Evolutionary conservation across 1,284 basidiomycete species (phyloP), one percentile per base, ranked within the genome.

Genomic region (Melampsora americana): DNA sequence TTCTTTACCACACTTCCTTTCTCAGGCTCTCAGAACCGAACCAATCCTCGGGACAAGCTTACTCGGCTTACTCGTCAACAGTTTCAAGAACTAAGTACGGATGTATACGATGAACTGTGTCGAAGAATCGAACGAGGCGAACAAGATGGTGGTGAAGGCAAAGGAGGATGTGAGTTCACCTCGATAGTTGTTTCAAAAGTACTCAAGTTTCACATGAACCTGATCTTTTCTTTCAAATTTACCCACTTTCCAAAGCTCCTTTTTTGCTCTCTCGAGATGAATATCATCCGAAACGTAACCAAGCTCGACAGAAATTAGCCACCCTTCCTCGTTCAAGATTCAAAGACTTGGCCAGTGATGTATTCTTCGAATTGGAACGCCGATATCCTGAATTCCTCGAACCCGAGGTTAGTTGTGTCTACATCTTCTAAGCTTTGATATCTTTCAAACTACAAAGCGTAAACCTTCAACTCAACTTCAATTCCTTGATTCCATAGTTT

Each of bases 281-380:
- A 80, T 99, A 99, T 82, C 96, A 99, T 84, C 95, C 95, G 1
- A 99, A 98, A 84, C 90, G 96, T 66, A 99, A 99, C 83, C 95
- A 98, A 84, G 96, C 96, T 1, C 88, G 96, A 44, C 96, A 99
- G 84, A 99, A 99, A 84, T 89, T 99, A 12, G 93, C 96, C 3
- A 99, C 95, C 0, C 86, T 99, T 20, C 94, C 95, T 1, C 88
- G 90, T 64, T 88, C 90, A 62, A 88, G 95, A 20, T 99, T 99
- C 86, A 94, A 95, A 83, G 95, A 99, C 82, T 87, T 99, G 14
- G 95, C 94, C 0, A 93, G 92, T 77, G 96, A 99, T 83, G 95
- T 99, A 16, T 98, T 93, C 84, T 96, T 89, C 81, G 96, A 99
- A 83, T 87, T 99, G 53, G 89, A 92, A 30, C 86, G 95, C 73